Conservation (phyloP, 768 basidiomycete species). For the Amanita molliuscula region DNA sequence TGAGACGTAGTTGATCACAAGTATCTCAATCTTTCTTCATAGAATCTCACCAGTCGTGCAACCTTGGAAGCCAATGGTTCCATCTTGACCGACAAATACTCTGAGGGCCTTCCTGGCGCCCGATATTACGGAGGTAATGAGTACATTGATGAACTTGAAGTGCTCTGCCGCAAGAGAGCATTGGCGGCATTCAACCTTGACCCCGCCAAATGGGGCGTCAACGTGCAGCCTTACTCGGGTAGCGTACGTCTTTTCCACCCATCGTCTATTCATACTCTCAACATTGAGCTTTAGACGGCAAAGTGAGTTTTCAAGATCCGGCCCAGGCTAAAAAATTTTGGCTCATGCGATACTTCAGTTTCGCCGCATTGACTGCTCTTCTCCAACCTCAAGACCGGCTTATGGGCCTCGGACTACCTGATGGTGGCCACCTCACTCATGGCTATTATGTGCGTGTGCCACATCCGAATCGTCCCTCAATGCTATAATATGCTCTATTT, state of each 20-base stretch:
- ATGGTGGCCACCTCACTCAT: conserved; percentile 95
- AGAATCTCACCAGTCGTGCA: conserved; percentile 95
- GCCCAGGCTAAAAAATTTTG: conserved; percentile 9
- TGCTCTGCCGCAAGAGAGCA: conserved; percentile 90
- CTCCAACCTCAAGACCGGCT: conserved; percentile 96
- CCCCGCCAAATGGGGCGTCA: conserved; percentile 90
- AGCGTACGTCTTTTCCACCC: conserved; percentile 43
- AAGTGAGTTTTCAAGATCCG: conserved; percentile 45
- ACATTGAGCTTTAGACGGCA: conserved; percentile 50
- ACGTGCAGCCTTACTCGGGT: conserved; percentile 97
- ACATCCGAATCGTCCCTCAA: neutral
- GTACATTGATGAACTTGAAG: conserved; percentile 93
- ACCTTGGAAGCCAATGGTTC: conserved; percentile 99
- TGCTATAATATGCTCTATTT: conserved; percentile 6
- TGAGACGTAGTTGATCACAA: no score
- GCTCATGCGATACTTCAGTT: conserved; percentile 37
- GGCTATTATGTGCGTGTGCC: conserved; percentile 75
- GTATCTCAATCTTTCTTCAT: neutral
- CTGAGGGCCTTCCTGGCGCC: conserved; percentile 96
- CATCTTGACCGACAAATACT: conserved; percentile 98
- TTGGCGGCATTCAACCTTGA: conserved; percentile 95
- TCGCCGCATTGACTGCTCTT: conserved; percentile 92
- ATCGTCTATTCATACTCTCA: conserved; percentile 6
- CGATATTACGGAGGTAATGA: conserved; percentile 98
- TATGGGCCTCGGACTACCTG: conserved; percentile 97